Evolutionary conservation across 257 asterid species (phyloP).

Genomic region (Euphrasia confusa): DNA sequence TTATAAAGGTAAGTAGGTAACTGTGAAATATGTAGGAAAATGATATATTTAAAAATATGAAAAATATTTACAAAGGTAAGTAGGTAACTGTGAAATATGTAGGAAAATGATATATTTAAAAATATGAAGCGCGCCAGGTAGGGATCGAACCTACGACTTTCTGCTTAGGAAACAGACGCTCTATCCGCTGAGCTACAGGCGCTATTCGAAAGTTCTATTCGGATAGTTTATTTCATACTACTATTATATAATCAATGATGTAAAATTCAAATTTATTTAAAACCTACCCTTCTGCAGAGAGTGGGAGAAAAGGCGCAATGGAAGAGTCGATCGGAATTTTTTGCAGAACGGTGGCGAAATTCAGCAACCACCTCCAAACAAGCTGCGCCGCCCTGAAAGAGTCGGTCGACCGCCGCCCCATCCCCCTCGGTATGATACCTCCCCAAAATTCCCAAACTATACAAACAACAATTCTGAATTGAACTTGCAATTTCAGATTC

Average conservation of each 20-base stretch:
- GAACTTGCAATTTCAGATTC: slow-evolving; percentile 42
- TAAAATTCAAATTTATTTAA: not conserved
- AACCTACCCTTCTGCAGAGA: not conserved
- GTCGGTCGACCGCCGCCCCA: slow-evolving; percentile 82
- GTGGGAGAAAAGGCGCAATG: slow-evolving; percentile 27
- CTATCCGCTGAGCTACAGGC: slow-evolving; percentile 99
- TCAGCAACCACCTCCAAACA: slow-evolving; percentile 74
- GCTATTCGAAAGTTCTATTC: too few relatives aligned
- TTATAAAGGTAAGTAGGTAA: too few relatives aligned
- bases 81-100: too few relatives aligned
- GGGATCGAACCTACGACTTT: slow-evolving; percentile 81
- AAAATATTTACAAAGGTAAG: too few relatives aligned
- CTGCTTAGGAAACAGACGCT: slow-evolving; percentile 98
- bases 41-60: too few relatives aligned
- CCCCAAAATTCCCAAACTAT: not conserved
- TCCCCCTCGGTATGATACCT: slow-evolving; percentile 56
- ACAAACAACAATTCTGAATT: not conserved
- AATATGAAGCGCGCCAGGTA: too few relatives aligned
- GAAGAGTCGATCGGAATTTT: slow-evolving; percentile 61
- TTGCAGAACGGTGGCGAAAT: slow-evolving; percentile 52
- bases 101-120: too few relatives aligned
- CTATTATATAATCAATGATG: not conserved
- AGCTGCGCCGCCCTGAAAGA: slow-evolving; percentile 73
- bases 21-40: too few relatives aligned
- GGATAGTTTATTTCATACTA: too few relatives aligned